Evolutionary conservation across 352 stramenopile genomes (phyloP).

Genomic region (Phytophthora syringae): DNA sequence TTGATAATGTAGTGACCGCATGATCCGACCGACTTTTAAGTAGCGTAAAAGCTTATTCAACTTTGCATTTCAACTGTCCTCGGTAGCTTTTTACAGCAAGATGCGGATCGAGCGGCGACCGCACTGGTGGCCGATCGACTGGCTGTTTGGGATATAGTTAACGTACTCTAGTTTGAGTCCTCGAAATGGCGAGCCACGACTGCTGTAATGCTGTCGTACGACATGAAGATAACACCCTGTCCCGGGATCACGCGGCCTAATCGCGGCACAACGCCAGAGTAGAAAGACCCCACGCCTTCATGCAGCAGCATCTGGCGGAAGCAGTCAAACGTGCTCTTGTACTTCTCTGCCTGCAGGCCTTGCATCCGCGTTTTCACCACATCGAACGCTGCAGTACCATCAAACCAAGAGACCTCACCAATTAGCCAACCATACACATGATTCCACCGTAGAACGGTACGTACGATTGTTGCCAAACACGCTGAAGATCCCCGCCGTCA

Average conservation of each 20-base stretch:
- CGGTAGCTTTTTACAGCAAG: neutral
- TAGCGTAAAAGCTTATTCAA: no score
- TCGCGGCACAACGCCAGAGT: slow-evolving; percentile 92
- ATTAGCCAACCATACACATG: slow-evolving; percentile 29
- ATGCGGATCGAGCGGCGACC: slow-evolving; percentile 25
- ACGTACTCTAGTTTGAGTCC: slow-evolving; percentile 18
- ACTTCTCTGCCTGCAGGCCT: slow-evolving; percentile 68
- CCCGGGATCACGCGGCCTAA: slow-evolving; percentile 95
- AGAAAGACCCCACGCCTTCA: slow-evolving; percentile 92
- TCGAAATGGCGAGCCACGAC: slow-evolving; percentile 65
- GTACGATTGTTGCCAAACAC: slow-evolving; percentile 97
- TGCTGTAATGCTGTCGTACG: slow-evolving; percentile 83
- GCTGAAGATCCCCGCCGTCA: slow-evolving; percentile 96
- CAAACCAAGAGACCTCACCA: slow-evolving; percentile 20
- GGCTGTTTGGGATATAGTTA: slow-evolving; percentile 7
- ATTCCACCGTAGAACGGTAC: slow-evolving; percentile 41
- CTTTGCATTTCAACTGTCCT: slow-evolving; percentile 1
- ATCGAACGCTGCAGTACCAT: slow-evolving; percentile 60
- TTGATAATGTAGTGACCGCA: no score
- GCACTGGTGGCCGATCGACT: slow-evolving; percentile 30
- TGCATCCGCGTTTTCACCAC: slow-evolving; percentile 90
- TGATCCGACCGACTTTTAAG: no score
- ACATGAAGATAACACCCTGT: slow-evolving; percentile 98
- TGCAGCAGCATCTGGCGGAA: slow-evolving; percentile 90
- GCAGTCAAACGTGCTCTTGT: slow-evolving; percentile 91